A percentile compares a stretch with the other conserved stretches of the same genome.
Conservation (phyloP, 768 basidiomycete genomes). For the Termitomyces sp. region DNA sequence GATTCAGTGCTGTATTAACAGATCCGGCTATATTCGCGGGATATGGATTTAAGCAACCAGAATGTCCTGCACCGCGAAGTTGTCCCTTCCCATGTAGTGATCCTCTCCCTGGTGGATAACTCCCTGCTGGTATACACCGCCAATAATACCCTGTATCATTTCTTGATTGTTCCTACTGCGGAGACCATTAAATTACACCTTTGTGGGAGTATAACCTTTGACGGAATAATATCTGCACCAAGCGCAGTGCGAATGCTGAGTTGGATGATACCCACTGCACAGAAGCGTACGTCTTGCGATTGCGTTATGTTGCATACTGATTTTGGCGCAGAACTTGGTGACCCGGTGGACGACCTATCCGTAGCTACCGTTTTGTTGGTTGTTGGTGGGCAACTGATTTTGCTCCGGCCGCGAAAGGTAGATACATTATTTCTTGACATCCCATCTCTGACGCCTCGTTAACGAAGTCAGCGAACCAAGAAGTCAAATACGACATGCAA, state of each 20-base stretch:
- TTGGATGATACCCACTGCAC: constrained; percentile 93
- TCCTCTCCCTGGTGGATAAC: constrained; percentile 90
- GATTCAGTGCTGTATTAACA: constrained; percentile 23
- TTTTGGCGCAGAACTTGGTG: constrained; percentile 71
- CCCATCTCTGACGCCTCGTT: not conserved
- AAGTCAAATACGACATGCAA: constrained; percentile 97
- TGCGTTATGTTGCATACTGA: not conserved
- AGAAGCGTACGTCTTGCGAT: constrained; percentile 67
- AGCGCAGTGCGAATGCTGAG: constrained; percentile 84
- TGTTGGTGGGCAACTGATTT: constrained; percentile 84
- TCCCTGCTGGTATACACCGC: constrained; percentile 91
- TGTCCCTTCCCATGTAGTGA: constrained; percentile 71
- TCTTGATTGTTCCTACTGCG: constrained; percentile 78
- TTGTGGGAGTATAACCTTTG: constrained; percentile 94
- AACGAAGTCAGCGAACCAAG: constrained; percentile 68
- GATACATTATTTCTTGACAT: not conserved
- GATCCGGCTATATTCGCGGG: constrained; percentile 93
- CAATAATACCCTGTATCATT: constrained; percentile 93
- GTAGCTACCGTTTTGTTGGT: constrained; percentile 96
- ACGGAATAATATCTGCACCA: constrained; percentile 82
- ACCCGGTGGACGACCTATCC: constrained; percentile 87
- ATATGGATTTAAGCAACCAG: constrained; percentile 77
- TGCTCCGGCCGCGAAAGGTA: constrained; percentile 87
- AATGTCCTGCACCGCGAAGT: constrained; percentile 81
- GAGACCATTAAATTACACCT: constrained; percentile 82